Evolutionary conservation across 1,139 yeast genomes (phyloP).

Genomic region (Hanseniaspora gamundiae): DNA sequence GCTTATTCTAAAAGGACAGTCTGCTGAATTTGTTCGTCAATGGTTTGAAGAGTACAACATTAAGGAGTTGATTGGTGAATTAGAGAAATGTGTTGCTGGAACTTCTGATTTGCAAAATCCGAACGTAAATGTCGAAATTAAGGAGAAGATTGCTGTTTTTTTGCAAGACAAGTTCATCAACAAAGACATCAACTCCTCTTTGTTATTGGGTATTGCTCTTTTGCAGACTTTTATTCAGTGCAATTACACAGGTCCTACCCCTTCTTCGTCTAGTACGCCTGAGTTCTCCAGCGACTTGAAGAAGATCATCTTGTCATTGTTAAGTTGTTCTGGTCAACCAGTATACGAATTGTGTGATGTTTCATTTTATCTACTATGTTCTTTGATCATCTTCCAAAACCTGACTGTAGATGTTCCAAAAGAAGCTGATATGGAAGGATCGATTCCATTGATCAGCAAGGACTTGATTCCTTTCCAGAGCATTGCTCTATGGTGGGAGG

Average conservation of each 20-base stretch:
- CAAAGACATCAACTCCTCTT: constrained; percentile 1
- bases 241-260: constrained; percentile 72
- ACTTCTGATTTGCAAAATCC: background rate
- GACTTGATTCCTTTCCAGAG: constrained; percentile 28
- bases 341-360: constrained; percentile 49
- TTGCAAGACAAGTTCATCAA: background rate
- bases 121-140: constrained; percentile 3
- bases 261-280: constrained; percentile 5
- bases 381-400: constrained; percentile 41
- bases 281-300: constrained; percentile 15
- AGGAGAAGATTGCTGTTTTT: background rate
- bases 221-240: constrained; percentile 62
- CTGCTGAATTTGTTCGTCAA: background rate
- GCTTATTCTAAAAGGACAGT: constrained; percentile 13
- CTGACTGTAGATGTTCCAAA: constrained; percentile 22
- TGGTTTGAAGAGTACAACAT: background rate
- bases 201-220: constrained; percentile 38
- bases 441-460: constrained; percentile 20
- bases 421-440: constrained; percentile 10
- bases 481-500: constrained; percentile 59
- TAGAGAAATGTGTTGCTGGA: background rate
- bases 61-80: background rate
- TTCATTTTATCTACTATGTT: constrained; percentile 39
- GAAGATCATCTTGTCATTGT: constrained; percentile 23
- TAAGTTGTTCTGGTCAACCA: constrained; percentile 48